Percentiles rank a stretch among this genome's conserved stretches.
phyloP scores from a whole-genome alignment of 164 flowering plant genomes.

The Amborella trichopoda region DNA sequence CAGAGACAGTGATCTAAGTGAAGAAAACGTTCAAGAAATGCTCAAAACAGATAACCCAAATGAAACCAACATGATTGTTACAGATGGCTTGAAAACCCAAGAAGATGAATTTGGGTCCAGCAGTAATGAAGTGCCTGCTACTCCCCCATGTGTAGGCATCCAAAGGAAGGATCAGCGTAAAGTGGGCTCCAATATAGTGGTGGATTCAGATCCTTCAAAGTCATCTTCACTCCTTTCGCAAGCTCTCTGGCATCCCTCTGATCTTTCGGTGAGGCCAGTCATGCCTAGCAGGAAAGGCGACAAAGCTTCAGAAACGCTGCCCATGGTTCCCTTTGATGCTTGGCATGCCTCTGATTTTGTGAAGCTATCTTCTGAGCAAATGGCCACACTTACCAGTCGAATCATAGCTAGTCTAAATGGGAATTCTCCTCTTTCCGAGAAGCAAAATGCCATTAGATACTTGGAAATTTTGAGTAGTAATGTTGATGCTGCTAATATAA shows the following conservation, averaged over 20 bases:
- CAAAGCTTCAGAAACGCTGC: conserved; percentile 43
- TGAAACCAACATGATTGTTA: conserved; percentile 21
- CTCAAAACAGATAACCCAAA: conserved; percentile 8
- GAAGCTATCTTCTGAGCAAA: conserved; percentile 57
- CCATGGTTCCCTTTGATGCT: conserved; percentile 76
- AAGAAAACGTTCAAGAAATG: conserved; percentile 25
- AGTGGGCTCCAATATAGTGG: conserved; percentile 23
- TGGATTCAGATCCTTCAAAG: conserved; percentile 39
- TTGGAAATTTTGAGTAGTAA: conserved; percentile 76
- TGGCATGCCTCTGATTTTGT: conserved; percentile 54
- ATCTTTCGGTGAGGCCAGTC: conserved; percentile 91
- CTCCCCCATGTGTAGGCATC: conserved; percentile 52
- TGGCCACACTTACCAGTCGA: conserved; percentile 37
- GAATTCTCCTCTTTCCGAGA: conserved; percentile 46
- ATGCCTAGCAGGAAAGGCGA: conserved; percentile 93
- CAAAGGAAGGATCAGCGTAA: conserved; percentile 35
- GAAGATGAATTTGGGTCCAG: conserved; percentile 38
- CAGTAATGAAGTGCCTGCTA: conserved; percentile 34
- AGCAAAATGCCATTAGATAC: conserved; percentile 76
- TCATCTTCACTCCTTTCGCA: conserved; percentile 40
- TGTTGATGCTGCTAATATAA: conserved; percentile 71
- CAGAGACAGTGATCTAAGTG: too few species aligned
- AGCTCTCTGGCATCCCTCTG: conserved; percentile 88
- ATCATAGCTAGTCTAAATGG: conserved; percentile 45
- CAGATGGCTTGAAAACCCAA: conserved; percentile 28